phyloP scores from a whole-genome alignment of 176 grass and related monocot genomes.

The Lolium multiflorum region DNA sequence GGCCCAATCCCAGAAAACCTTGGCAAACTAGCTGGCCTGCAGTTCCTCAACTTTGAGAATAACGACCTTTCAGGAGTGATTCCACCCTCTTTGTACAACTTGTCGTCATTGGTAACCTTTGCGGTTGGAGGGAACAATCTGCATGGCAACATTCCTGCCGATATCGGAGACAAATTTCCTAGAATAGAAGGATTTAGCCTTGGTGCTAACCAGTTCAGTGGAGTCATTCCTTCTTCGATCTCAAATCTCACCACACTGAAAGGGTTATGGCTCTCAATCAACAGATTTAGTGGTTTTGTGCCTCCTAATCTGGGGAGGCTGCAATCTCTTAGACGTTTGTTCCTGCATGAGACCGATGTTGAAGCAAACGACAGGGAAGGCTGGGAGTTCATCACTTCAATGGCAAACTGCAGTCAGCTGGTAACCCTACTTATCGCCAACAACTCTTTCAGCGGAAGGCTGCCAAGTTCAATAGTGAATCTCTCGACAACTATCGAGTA shows the following conservation, averaged over 20 bases:
- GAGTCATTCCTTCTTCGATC: slow-evolving; percentile 5
- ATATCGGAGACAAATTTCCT: background rate
- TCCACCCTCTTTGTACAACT: slow-evolving; percentile 2
- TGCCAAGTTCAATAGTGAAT: background rate
- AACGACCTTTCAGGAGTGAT: background rate
- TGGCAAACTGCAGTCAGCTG: slow-evolving; percentile 11
- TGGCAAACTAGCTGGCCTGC: background rate
- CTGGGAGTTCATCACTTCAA: slow-evolving; percentile 9
- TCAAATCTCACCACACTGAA: background rate
- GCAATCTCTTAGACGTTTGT: background rate
- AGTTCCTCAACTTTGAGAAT: background rate
- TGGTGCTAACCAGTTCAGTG: background rate
- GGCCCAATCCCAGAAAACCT: background rate
- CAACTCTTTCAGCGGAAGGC: slow-evolving; percentile 1
- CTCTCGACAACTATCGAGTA: background rate
- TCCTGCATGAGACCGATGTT: background rate
- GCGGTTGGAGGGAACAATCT: background rate
- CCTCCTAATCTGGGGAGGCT: background rate
- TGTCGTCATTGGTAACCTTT: background rate
- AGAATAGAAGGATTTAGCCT: background rate
- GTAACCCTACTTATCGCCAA: background rate
- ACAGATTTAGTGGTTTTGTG: background rate
- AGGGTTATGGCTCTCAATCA: background rate
- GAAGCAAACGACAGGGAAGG: background rate
- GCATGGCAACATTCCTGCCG: background rate